These are phyloP conservation scores for Spergularia marina DNA, from an alignment of 148 eudicot genomes.

Conservation along the genomic window DNA sequence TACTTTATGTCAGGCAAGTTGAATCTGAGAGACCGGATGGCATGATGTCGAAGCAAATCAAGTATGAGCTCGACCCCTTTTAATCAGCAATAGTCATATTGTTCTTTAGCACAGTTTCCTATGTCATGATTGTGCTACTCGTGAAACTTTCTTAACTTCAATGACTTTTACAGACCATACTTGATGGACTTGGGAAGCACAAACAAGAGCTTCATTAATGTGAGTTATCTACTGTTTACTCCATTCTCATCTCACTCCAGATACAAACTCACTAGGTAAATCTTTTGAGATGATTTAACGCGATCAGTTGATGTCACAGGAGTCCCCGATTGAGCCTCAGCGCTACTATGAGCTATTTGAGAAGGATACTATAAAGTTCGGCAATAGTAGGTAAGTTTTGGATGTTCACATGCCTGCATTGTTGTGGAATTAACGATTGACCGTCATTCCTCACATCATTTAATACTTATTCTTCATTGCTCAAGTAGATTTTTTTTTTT, in stretches of 20 bases:
- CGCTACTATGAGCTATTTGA: conserved; percentile 87
- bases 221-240: conserved; percentile 31
- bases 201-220: conserved; percentile 86
- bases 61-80: conserved; percentile 34
- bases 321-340: conserved; percentile 70
- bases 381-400: conserved; percentile 75
- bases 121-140: not conserved
- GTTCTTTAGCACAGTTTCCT: not conserved
- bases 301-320: conserved; percentile 47
- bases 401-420: not conserved
- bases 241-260: not conserved
- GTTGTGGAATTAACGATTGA: not conserved
- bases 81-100: not conserved
- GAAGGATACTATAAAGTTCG: conserved; percentile 82
- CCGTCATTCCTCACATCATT: not conserved
- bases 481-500: not conserved
- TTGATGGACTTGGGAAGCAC: conserved; percentile 99
- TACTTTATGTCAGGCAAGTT: conserved; percentile 65
- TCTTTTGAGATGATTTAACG: conserved; percentile 13
- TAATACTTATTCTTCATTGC: not conserved
- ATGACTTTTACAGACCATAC: conserved; percentile 64
- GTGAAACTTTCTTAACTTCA: conserved; percentile 5
- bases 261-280: too few relatives aligned
- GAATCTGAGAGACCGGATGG: conserved; percentile 90
- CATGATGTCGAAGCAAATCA: conserved; percentile 56